phyloP scores from a whole-genome alignment of 2,329 filamentous ascomycete genomes.

The Penicillium sp. region DNA sequence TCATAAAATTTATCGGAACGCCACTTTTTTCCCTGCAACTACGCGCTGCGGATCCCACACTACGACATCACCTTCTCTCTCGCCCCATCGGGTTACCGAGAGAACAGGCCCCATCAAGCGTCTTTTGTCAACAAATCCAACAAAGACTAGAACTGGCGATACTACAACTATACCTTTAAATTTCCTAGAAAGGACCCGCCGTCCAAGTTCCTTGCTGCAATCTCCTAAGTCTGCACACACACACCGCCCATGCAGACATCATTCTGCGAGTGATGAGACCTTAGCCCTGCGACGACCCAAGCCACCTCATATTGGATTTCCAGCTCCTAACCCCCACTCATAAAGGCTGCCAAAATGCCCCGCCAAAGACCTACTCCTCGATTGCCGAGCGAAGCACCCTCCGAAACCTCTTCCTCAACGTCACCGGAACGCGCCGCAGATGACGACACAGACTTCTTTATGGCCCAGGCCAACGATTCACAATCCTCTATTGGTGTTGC shows the following conservation, averaged over 20 bases:
- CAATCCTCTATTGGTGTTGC: slow-evolving; percentile 85
- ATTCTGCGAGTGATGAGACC: slow-evolving; percentile 20
- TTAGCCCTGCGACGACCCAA: slow-evolving; percentile 9
- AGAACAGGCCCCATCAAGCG: background rate
- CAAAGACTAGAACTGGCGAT: background rate
- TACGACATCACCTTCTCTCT: background rate
- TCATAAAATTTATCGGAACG: background rate
- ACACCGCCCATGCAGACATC: slow-evolving; percentile 16
- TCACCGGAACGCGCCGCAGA: slow-evolving; percentile 63
- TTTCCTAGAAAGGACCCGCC: background rate
- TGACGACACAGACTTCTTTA: slow-evolving; percentile 93
- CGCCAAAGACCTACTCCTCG: slow-evolving; percentile 39
- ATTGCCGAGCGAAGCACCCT: slow-evolving; percentile 41
- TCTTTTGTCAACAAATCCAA: background rate
- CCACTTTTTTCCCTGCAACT: slow-evolving; percentile 3
- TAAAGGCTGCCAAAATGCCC: slow-evolving; percentile 30
- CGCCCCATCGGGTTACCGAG: background rate
- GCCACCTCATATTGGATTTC: background rate
- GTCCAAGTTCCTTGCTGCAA: background rate
- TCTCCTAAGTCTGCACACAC: background rate
- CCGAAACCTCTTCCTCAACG: slow-evolving; percentile 46
- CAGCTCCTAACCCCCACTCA: background rate
- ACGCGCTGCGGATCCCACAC: slow-evolving; percentile 6
- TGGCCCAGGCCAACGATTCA: slow-evolving; percentile 80
- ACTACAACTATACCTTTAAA: background rate